phyloP scores from a whole-genome alignment of 169 alveolate species.

The Cryptosporidium canis region DNA sequence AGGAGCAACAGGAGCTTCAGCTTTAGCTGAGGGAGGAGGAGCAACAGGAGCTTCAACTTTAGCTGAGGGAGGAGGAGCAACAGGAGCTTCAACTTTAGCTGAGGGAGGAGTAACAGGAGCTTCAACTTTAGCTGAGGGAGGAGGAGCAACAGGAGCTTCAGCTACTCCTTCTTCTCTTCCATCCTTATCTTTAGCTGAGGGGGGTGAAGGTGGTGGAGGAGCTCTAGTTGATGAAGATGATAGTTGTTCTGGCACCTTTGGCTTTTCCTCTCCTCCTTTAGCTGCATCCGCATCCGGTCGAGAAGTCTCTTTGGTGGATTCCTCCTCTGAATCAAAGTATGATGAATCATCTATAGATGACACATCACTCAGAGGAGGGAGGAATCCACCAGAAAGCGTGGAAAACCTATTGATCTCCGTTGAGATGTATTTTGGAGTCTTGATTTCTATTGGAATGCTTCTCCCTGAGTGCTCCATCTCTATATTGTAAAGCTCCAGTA shows the following conservation, averaged over 20 bases:
- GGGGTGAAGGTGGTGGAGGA: too few species aligned
- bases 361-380: constrained; percentile 24
- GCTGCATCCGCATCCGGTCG: background rate
- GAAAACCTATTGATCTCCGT: background rate
- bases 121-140: too few species aligned
- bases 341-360: constrained; percentile 36
- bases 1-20: too few species aligned
- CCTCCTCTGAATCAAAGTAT: constrained; percentile 1
- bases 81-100: too few species aligned
- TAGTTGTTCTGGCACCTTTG: too few species aligned
- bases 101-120: too few species aligned
- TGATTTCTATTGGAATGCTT: background rate
- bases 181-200: background rate
- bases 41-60: too few species aligned
- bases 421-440: background rate
- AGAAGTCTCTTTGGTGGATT: too few species aligned
- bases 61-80: too few species aligned
- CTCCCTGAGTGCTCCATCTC: background rate
- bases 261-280: background rate
- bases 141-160: too few species aligned
- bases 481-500: background rate
- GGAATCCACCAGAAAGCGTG: constrained; percentile 30
- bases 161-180: background rate
- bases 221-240: too few species aligned
- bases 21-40: too few species aligned